Base-by-base conservation (phyloP, 495 filamentous ascomycete species). In the Halenospora varia region DNA sequence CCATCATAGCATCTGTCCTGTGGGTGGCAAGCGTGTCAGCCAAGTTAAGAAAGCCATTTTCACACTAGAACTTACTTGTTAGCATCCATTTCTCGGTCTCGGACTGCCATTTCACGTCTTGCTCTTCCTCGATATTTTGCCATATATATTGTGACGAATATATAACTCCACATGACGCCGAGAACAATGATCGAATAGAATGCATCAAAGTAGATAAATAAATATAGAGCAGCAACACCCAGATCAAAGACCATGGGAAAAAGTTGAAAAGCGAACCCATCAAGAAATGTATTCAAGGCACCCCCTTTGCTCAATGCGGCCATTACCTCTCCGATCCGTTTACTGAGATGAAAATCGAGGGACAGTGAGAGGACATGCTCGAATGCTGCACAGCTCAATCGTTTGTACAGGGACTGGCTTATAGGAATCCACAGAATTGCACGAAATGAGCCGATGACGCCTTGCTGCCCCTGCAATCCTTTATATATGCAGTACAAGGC, bases 261-360 rank as follows among this genome's bases (percentile, higher is more conserved):
- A 20, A 57, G 23, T n/a, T 57, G 26, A 26, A 57, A 57, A 17
- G 40, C 40, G 40, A 57, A 57, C 44, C 40, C 49, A 23, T 57
- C 55, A 25, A 57, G 46, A 46, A 57, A 57, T 41, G 55, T 35
- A 29, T 57, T 57, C 47, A 57, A 35, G 19, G 55, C 45, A 50
- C 55, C 49, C 26, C 55, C 55, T n/a, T 29, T 23, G 40, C 55
- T 57, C n/a, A 57, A 29, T 51, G 55, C 55, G 45, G 44, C 42
- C 29, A 29, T 57, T 42, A 57, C 55, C 20, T 57, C 55, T 10
- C 55, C 55, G 49, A 57, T 57, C 11, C 40, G 48, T 46, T 57
- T 57, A 46, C 55, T 51, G 44, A 57, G 47, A 51, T 57, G 55
- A 51, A 57, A 57, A 50, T 57, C 55, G 44, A 57, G 23, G 2